These are phyloP conservation scores for Monilinia vaccinii-corymbosi DNA, from an alignment of 2,329 filamentous ascomycete species.

Conservation along the genomic window DNA sequence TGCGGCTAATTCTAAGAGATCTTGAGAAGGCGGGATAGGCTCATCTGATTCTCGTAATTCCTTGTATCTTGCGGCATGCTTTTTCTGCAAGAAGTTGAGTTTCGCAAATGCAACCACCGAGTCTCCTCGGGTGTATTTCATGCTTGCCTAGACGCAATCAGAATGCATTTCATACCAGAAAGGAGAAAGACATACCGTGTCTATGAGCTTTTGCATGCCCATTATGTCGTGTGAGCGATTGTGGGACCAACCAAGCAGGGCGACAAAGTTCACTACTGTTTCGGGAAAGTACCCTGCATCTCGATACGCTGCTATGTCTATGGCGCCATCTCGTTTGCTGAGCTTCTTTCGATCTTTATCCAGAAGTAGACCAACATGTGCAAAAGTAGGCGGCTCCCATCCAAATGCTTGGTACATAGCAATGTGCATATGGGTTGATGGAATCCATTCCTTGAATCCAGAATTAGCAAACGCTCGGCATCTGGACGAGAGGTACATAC, in stretches of 20 bases:
- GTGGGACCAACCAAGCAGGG: constrained; percentile 77
- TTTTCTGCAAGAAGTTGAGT: constrained; percentile 67
- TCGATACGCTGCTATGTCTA: constrained; percentile 49
- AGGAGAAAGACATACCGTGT: constrained; percentile 44
- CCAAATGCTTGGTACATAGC: constrained; percentile 68
- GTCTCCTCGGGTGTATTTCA: constrained; percentile 88
- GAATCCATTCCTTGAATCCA: constrained; percentile 71
- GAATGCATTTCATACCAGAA: neutral
- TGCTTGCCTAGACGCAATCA: constrained; percentile 49
- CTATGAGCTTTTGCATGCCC: constrained; percentile 58
- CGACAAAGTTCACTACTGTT: constrained; percentile 69
- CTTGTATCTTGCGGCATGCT: constrained; percentile 39
- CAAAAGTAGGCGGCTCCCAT: constrained; percentile 66
- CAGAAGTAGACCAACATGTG: constrained; percentile 69
- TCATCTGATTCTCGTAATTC: constrained; percentile 5
- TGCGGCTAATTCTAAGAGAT: constrained; percentile 23
- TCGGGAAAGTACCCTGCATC: constrained; percentile 53
- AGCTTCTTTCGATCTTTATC: constrained; percentile 63
- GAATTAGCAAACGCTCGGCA: constrained; percentile 2
- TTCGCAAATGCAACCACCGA: constrained; percentile 76
- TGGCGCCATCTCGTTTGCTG: constrained; percentile 72
- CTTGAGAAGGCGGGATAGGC: constrained; percentile 16
- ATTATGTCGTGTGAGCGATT: constrained; percentile 59
- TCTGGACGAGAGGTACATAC: constrained; percentile 35
- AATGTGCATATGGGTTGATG: constrained; percentile 76